Percentiles rank a stretch among this genome's conserved stretches.
Evolutionary conservation across 805 yeast genomes (phyloP).

Genomic region (Tetrapisispora nanseiensis): DNA sequence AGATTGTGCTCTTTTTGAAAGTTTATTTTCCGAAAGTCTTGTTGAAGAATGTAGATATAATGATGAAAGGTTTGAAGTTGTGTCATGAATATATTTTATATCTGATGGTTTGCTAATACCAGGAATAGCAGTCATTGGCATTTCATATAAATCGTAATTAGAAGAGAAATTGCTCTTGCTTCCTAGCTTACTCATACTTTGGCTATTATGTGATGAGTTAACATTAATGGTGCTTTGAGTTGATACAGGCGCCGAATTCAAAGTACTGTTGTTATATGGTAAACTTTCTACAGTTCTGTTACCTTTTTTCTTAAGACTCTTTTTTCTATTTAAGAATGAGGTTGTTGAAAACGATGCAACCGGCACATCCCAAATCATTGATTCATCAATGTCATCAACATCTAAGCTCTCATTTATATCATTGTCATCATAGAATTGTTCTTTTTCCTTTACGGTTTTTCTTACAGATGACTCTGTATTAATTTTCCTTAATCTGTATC

Average conservation of each 20-base stretch:
- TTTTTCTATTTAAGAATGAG: conserved; percentile 11
- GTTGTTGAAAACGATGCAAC: conserved; percentile 29
- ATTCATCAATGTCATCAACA: conserved; percentile 29
- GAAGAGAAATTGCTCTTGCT: neutral
- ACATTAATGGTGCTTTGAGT: neutral
- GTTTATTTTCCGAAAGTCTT: conserved; percentile 26
- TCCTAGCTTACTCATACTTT: neutral
- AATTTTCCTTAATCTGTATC: conserved; percentile 32
- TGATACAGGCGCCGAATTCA: neutral
- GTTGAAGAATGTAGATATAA: conserved; percentile 32
- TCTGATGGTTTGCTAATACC: conserved; percentile 28
- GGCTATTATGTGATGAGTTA: neutral
- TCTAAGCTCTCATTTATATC: conserved; percentile 12
- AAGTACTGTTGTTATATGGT: neutral
- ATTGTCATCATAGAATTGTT: conserved; percentile 32
- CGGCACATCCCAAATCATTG: conserved; percentile 43
- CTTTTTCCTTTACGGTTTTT: conserved; percentile 28
- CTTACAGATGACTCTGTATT: conserved; percentile 29
- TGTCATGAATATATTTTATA: conserved; percentile 17
- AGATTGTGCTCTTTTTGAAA: conserved; percentile 27
- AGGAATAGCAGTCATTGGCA: conserved; percentile 41
- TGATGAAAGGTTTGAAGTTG: conserved; percentile 31
- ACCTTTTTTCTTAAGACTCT: conserved; percentile 1
- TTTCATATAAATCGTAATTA: conserved; percentile 12
- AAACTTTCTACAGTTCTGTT: neutral